These are phyloP conservation scores for Gomphus bonarii DNA, from an alignment of 1,284 basidiomycete genomes.

Conservation along the genomic window DNA sequence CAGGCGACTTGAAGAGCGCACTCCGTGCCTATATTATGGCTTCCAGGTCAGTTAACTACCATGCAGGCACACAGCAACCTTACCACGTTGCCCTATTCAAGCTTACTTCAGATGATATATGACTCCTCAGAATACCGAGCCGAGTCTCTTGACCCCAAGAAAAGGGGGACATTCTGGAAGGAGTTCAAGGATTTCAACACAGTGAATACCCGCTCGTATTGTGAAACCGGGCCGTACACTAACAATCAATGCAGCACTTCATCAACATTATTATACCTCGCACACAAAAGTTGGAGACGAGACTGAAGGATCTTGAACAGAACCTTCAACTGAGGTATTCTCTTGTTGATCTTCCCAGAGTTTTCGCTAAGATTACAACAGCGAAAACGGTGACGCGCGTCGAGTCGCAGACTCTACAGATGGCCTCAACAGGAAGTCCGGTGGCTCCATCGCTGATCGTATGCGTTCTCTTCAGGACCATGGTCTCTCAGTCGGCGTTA, in stretches of 20 bases:
- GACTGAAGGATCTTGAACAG: constrained; percentile 4
- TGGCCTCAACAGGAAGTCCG: constrained; percentile 30
- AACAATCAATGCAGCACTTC: not conserved
- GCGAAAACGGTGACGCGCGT: constrained; percentile 4
- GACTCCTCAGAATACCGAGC: constrained; percentile 46
- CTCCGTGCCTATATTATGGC: constrained; percentile 48
- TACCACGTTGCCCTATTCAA: constrained; percentile 13
- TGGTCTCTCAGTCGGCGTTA: constrained; percentile 39
- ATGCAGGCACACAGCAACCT: not conserved
- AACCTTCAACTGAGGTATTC: constrained; percentile 3
- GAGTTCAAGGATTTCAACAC: constrained; percentile 47
- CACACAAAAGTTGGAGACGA: constrained; percentile 1
- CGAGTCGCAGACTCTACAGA: constrained; percentile 12
- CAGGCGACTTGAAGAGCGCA: constrained; percentile 50
- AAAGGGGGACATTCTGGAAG: constrained; percentile 36
- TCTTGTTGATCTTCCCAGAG: not conserved
- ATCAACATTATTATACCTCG: not conserved
- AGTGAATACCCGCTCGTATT: constrained; percentile 27
- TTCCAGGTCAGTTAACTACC: constrained; percentile 21
- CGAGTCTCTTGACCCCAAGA: constrained; percentile 33
- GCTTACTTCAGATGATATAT: constrained; percentile 44
- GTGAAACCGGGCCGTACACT: not conserved
- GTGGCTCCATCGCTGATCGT: constrained; percentile 61
- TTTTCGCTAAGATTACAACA: constrained; percentile 31
- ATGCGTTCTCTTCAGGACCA: constrained; percentile 58